Evolutionary conservation across 163 green algal species (phyloP), one percentile per base, ranked within the genome.

Genomic region (Coccomyxa subellipsoidea): DNA sequence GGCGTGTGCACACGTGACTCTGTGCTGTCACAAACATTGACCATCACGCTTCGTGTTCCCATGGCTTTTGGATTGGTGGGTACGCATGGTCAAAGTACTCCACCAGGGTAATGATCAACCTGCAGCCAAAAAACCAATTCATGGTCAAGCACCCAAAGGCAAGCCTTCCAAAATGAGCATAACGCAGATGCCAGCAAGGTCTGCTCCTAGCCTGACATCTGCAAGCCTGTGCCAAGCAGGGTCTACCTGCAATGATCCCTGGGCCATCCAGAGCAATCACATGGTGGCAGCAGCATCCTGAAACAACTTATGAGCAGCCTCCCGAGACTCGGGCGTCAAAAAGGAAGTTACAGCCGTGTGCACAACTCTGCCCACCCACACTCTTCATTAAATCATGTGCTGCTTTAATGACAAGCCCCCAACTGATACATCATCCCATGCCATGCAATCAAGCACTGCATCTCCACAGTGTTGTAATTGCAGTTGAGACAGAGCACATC

Each of bases 211-310:
- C 47, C 23, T 59, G 15, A 59, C 0, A 12, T 59, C 47, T 59
- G 47, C 47, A 59, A n/a, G n/a, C n/a, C n/a, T n/a, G n/a, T n/a
- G n/a, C n/a, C n/a, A 59, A 59, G 21, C 47, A 59, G 23, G 47
- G 23, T 27, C 47, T 59, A 59, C 47, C 47, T 59, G 47, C 47
- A n/a, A n/a, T 59, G 15, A 8, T 54, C 10, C 39, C 47, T 59
- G 15, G 21, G 47, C 47, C 47, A 59, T 59, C 47, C 47, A 59
- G 47, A 18, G 66, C 66, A n/a, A 69, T 84, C 80, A 84, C 40
- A 93, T 82, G 0, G 89, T 85, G 0, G 91, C 80, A 12, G 91
- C 91, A 25, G 91, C 89, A 27, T 95, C 91, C 7, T 87, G 86
- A 53, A 94, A 85, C 4, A 94, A 82, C 29, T 89, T 84, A 81